Conservation (phyloP, 306 rosid species). For the Malus sieversii region DNA sequence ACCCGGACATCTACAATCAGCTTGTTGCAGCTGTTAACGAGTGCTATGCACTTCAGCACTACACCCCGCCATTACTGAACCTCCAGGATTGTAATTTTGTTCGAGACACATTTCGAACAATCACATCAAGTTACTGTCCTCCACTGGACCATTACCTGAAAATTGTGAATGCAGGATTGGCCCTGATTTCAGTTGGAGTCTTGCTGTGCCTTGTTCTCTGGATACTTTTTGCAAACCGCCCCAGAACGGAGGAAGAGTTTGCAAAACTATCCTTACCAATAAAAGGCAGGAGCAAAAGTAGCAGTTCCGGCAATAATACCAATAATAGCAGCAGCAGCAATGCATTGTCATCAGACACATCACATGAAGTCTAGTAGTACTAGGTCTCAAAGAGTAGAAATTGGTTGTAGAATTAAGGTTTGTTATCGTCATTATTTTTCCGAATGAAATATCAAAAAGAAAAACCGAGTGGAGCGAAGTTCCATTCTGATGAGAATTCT, state of each 20-base stretch:
- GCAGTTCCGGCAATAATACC: slow-evolving; percentile 8
- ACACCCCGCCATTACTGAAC: slow-evolving; percentile 70
- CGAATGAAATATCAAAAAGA: neutral
- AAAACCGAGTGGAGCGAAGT: slow-evolving; percentile 74
- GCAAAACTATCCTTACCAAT: slow-evolving; percentile 43
- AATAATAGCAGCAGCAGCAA: slow-evolving; percentile 6
- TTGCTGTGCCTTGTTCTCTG: slow-evolving; percentile 87
- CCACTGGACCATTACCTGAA: slow-evolving; percentile 63
- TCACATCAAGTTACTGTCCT: slow-evolving; percentile 65
- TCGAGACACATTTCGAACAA: slow-evolving; percentile 67
- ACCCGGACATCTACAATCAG: slow-evolving; percentile 58
- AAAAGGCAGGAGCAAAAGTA: slow-evolving; percentile 26
- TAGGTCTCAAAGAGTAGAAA: neutral
- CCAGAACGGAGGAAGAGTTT: slow-evolving; percentile 73
- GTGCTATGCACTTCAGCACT: slow-evolving; percentile 90
- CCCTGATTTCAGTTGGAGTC: slow-evolving; percentile 78
- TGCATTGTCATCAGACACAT: slow-evolving; percentile 23
- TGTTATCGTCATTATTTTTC: neutral
- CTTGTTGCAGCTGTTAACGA: slow-evolving; percentile 72
- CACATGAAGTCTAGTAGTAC: slow-evolving; percentile 24
- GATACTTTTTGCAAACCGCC: slow-evolving; percentile 93
- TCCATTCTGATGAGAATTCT: slow-evolving; percentile 23
- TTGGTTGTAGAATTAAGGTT: neutral
- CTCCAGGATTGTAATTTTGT: slow-evolving; percentile 94
- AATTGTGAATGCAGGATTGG: slow-evolving; percentile 70